Evolutionary conservation across 768 basidiomycete species (phyloP).

Genomic region (Brasilioporus rufonigricans): DNA sequence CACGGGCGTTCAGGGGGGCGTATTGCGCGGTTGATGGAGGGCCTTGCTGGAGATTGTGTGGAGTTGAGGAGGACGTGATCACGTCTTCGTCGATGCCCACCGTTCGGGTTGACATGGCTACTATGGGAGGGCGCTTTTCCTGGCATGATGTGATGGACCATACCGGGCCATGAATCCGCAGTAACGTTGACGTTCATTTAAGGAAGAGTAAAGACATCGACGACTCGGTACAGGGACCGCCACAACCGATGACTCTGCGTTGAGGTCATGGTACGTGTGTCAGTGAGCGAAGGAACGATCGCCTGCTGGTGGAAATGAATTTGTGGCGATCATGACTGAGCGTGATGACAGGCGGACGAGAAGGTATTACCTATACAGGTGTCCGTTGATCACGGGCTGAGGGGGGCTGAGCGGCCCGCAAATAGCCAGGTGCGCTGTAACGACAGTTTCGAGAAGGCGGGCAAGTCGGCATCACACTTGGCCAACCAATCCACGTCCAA

Average conservation of each 20-base stretch:
- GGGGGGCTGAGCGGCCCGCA: conserved; percentile 17
- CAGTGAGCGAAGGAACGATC: conserved; percentile 2
- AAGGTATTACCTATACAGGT: neutral
- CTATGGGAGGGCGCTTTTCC: conserved; percentile 11
- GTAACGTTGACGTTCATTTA: conserved; percentile 5
- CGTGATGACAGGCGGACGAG: neutral
- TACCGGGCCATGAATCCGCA: neutral
- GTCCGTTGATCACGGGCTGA: conserved; percentile 18
- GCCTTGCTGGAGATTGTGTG: conserved; percentile 10
- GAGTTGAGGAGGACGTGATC: conserved; percentile 2
- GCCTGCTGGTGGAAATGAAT: conserved; percentile 15
- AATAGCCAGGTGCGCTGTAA: conserved; percentile 14
- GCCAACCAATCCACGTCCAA: neutral
- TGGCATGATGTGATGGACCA: neutral
- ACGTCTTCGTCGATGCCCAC: conserved; percentile 1
- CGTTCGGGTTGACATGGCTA: conserved; percentile 18
- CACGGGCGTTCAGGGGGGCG: conserved; percentile 1
- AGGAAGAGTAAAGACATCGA: neutral
- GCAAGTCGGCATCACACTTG: neutral
- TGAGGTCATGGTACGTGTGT: neutral
- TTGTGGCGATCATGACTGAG: conserved; percentile 21
- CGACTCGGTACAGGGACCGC: neutral
- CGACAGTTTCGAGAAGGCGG: conserved; percentile 14
- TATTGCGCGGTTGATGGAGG: conserved; percentile 1
- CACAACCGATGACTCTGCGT: neutral